Percentiles rank a stretch among this genome's conserved stretches.
Conservation (phyloP, 73 alveolate species). For the Paramecium octaurelia region DNA sequence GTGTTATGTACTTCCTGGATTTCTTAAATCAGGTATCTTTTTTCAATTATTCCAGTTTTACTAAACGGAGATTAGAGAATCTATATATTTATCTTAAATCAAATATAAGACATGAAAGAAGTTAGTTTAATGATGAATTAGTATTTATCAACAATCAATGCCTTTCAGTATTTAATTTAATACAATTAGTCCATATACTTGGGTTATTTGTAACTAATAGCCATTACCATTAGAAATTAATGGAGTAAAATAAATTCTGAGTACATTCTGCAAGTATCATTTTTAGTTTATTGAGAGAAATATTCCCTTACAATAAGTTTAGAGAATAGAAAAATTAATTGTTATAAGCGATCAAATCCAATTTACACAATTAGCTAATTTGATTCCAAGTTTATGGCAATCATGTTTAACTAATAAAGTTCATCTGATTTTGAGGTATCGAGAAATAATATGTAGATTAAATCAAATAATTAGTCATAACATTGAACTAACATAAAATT, state of each 20-base stretch:
- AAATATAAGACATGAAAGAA: neutral
- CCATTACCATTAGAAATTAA: neutral
- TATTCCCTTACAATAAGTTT: neutral
- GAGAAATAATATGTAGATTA: neutral
- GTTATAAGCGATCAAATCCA: neutral
- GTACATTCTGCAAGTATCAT: neutral
- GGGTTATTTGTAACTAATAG: neutral
- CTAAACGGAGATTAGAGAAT: neutral
- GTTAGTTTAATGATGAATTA: neutral
- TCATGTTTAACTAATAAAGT: neutral
- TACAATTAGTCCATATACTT: neutral
- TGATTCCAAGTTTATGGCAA: neutral
- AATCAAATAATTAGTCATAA: neutral
- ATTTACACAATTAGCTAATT: neutral
- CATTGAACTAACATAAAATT: neutral
- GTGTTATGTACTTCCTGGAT: neutral
- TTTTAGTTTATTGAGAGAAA: neutral
- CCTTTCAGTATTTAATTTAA: neutral
- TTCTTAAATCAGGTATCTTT: neutral
- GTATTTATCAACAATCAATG: neutral
- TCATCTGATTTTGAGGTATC: neutral
- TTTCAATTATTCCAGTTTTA: neutral
- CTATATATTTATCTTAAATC: neutral
- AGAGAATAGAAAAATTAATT: neutral
- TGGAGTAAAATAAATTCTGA: neutral